These are phyloP conservation scores for Inga laurina DNA, from an alignment of 306 rosid species.

Conservation along the genomic window DNA sequence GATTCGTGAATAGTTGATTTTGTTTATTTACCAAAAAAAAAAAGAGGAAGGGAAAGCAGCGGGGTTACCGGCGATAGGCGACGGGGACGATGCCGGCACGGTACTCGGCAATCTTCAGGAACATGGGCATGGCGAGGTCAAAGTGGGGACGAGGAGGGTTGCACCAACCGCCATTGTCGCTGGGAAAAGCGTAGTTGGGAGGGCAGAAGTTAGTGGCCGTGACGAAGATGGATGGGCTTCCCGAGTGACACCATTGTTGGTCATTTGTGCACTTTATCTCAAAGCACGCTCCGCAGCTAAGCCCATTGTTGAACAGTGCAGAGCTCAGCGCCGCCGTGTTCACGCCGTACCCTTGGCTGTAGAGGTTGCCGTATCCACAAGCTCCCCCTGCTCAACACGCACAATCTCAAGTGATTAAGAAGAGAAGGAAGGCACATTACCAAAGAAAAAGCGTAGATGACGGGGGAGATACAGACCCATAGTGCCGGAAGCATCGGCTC, in stretches of 20 bases:
- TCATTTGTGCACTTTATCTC: constrained; percentile 85
- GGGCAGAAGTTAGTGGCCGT: constrained; percentile 98
- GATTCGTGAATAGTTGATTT: neutral
- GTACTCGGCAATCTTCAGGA: constrained; percentile 93
- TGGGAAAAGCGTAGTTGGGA: constrained; percentile 84
- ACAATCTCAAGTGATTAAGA: neutral
- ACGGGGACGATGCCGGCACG: constrained; percentile 98
- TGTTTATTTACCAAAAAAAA: neutral
- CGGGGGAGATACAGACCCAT: constrained; percentile 64
- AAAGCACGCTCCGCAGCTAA: constrained; percentile 92
- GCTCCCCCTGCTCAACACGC: constrained; percentile 73
- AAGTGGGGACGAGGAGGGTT: constrained; percentile 96
- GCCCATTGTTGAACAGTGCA: constrained; percentile 82
- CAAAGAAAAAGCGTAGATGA: neutral
- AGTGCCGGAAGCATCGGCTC: constrained; percentile 96
- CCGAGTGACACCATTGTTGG: constrained; percentile 82
- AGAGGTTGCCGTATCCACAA: constrained; percentile 91
- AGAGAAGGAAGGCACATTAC: neutral
- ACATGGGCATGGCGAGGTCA: constrained; percentile 99
- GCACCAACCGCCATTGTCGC: constrained; percentile 98
- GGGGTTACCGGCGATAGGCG: constrained; percentile 65
- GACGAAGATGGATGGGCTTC: constrained; percentile 84
- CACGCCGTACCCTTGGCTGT: constrained; percentile 97
- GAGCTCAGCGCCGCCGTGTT: constrained; percentile 94
- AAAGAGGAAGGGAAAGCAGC: neutral